A percentile compares a stretch with the other conserved stretches of the same genome.
Evolutionary conservation across 495 filamentous ascomycete species (phyloP).

Genomic region (Daldinia bambusicola): DNA sequence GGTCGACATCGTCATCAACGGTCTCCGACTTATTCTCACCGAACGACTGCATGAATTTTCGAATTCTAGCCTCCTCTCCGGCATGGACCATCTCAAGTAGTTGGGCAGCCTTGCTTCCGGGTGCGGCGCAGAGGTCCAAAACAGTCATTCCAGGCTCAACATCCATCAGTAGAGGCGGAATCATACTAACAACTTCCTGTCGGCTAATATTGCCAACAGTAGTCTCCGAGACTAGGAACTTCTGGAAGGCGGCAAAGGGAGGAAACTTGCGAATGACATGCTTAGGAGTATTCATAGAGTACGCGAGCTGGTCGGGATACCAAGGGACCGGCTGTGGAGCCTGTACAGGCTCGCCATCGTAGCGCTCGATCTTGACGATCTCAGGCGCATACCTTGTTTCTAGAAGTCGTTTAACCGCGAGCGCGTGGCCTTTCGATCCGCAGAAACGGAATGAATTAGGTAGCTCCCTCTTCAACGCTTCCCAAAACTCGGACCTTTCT

Average conservation of each 20-base stretch:
- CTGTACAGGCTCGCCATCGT: constrained; percentile 82
- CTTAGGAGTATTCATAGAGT: constrained; percentile 96
- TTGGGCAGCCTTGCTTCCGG: constrained; percentile 95
- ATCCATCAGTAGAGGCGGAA: constrained; percentile 93
- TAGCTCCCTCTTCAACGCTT: constrained; percentile 77
- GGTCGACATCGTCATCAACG: constrained; percentile 58
- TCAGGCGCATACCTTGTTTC: constrained; percentile 89
- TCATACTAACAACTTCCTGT: constrained; percentile 98
- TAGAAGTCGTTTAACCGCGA: constrained; percentile 84
- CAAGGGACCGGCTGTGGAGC: constrained; percentile 82
- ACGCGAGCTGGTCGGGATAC: constrained; percentile 94
- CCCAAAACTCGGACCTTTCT: constrained; percentile 84
- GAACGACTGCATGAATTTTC: constrained; percentile 65
- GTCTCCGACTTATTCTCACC: constrained; percentile 61
- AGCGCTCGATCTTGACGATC: constrained; percentile 76
- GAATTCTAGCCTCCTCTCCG: constrained; percentile 86
- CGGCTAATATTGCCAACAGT: constrained; percentile 96
- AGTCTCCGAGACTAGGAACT: constrained; percentile 97
- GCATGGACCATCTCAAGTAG: constrained; percentile 92
- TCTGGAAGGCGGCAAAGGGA: constrained; percentile 94
- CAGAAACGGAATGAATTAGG: constrained; percentile 98
- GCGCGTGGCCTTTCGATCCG: constrained; percentile 89
- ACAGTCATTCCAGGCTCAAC: constrained; percentile 89
- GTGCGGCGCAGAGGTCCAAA: constrained; percentile 94
- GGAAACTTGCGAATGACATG: constrained; percentile 88